Evolutionary conservation across 2,329 filamentous ascomycete species (phyloP).

Genomic region (Apiospora rasikravindrae): DNA sequence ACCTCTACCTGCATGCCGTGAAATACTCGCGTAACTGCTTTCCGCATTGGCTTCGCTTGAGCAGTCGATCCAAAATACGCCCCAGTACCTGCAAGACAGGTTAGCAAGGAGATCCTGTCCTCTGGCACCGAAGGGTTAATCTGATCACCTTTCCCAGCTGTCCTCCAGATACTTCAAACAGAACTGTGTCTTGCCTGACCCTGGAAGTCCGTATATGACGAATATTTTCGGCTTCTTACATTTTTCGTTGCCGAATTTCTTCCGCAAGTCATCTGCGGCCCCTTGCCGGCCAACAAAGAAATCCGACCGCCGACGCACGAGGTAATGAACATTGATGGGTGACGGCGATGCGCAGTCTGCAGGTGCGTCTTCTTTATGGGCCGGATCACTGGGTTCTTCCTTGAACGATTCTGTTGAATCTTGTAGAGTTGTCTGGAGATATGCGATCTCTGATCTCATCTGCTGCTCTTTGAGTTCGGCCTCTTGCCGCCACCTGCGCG

Average conservation of each 20-base stretch:
- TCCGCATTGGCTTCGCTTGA: slow-evolving; percentile 24
- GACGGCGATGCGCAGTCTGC: background rate
- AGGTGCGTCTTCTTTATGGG: background rate
- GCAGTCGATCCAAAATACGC: slow-evolving; percentile 25
- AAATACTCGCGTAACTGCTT: slow-evolving; percentile 17
- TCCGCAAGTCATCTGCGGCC: background rate
- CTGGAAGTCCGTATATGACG: slow-evolving; percentile 24
- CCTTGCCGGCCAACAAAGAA: slow-evolving; percentile 23
- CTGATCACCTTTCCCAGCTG: slow-evolving; percentile 22
- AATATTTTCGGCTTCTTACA: slow-evolving; percentile 24
- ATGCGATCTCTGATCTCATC: background rate
- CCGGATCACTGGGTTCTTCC: background rate
- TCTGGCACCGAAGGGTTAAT: too few species aligned
- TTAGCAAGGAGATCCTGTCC: background rate
- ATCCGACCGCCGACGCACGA: slow-evolving; percentile 23
- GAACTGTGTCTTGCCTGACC: slow-evolving; percentile 25
- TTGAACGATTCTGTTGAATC: background rate
- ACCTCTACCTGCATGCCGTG: slow-evolving; percentile 23
- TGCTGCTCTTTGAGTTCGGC: background rate
- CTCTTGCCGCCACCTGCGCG: background rate
- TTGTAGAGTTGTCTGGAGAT: background rate
- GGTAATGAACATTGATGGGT: slow-evolving; percentile 22
- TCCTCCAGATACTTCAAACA: slow-evolving; percentile 22
- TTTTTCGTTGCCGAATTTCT: background rate
- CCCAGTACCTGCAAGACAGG: slow-evolving; percentile 21